Conservation (phyloP, 2,329 filamentous ascomycete genomes). For the Aspergillus niger region DNA sequence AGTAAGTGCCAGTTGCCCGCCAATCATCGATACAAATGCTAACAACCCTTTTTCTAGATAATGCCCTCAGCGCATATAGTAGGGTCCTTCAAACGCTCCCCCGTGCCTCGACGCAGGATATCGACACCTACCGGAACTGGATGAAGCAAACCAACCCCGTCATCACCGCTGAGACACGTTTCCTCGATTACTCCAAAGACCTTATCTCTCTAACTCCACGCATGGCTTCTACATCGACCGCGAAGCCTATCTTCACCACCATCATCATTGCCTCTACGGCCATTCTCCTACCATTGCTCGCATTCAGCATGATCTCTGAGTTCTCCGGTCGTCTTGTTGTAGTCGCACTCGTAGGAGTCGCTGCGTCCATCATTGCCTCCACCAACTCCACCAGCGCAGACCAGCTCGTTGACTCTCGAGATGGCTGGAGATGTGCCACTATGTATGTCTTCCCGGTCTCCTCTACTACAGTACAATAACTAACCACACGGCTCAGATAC, state of each 20-base stretch:
- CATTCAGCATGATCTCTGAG: slow-evolving; percentile 59
- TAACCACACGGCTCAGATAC: slow-evolving; percentile 30
- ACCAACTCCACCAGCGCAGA: slow-evolving; percentile 39
- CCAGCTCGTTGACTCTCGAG: slow-evolving; percentile 38
- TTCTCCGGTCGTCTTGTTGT: slow-evolving; percentile 62
- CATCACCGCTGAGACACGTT: slow-evolving; percentile 53
- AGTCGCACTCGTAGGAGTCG: slow-evolving; percentile 55
- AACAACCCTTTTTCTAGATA: slow-evolving; percentile 30
- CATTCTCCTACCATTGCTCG: slow-evolving; percentile 60
- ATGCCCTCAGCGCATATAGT: slow-evolving; percentile 49
- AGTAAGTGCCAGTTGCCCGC: slow-evolving; percentile 45
- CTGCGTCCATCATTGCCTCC: slow-evolving; percentile 46
- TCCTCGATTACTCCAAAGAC: slow-evolving; percentile 55
- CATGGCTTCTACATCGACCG: slow-evolving; percentile 16
- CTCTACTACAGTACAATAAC: not conserved
- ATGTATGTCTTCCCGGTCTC: slow-evolving; percentile 30
- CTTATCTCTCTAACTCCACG: slow-evolving; percentile 38
- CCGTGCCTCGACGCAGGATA: slow-evolving; percentile 49
- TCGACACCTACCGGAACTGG: slow-evolving; percentile 57
- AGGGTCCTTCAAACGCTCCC: slow-evolving; percentile 50
- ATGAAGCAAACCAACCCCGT: slow-evolving; percentile 55
- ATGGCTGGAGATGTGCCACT: slow-evolving; percentile 44
- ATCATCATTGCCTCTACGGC: slow-evolving; percentile 54
- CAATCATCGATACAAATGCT: not conserved
- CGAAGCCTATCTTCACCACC: slow-evolving; percentile 37